phyloP scores from a whole-genome alignment of 805 yeast species.

The Kurtzmaniella cleridarum region DNA sequence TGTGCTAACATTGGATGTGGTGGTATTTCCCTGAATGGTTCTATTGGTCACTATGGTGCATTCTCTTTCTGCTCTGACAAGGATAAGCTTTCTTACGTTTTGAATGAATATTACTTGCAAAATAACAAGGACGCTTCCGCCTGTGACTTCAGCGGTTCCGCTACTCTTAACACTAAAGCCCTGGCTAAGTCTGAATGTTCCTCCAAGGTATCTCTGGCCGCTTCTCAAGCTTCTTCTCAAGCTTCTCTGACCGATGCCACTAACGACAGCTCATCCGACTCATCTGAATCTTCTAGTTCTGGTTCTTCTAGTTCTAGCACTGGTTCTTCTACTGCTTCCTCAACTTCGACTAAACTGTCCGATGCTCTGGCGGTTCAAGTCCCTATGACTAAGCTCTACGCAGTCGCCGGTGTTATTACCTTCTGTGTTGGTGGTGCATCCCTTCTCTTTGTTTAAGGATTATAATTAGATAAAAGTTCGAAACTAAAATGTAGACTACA shows the following conservation, averaged over 20 bases:
- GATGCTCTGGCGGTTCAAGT: slow-evolving; percentile 15
- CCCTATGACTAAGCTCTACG: slow-evolving; percentile 23
- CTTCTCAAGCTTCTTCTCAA: slow-evolving; percentile 10
- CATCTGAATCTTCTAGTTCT: slow-evolving; percentile 18
- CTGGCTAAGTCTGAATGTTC: slow-evolving; percentile 27
- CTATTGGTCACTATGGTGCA: slow-evolving; percentile 63
- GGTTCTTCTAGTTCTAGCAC: slow-evolving; percentile 15
- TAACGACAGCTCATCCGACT: slow-evolving; percentile 17
- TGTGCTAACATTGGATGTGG: slow-evolving; percentile 51
- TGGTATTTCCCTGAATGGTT: slow-evolving; percentile 60
- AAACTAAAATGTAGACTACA: too few relatives aligned
- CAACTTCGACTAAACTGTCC: slow-evolving; percentile 13
- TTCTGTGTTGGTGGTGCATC: slow-evolving; percentile 43
- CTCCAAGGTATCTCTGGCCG: slow-evolving; percentile 15
- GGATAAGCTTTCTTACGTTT: slow-evolving; percentile 58
- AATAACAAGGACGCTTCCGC: slow-evolving; percentile 42
- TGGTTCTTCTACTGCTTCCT: slow-evolving; percentile 20
- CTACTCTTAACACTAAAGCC: slow-evolving; percentile 34
- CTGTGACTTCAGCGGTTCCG: slow-evolving; percentile 70
- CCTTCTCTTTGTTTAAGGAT: slow-evolving; percentile 21
- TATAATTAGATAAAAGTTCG: too few relatives aligned
- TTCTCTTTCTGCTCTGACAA: slow-evolving; percentile 66
- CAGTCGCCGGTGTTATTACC: slow-evolving; percentile 28
- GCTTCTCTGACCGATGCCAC: slow-evolving; percentile 9
- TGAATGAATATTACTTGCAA: slow-evolving; percentile 56